phyloP scores from a whole-genome alignment of 345 rosid genomes.

The Rhizophora mangle region DNA sequence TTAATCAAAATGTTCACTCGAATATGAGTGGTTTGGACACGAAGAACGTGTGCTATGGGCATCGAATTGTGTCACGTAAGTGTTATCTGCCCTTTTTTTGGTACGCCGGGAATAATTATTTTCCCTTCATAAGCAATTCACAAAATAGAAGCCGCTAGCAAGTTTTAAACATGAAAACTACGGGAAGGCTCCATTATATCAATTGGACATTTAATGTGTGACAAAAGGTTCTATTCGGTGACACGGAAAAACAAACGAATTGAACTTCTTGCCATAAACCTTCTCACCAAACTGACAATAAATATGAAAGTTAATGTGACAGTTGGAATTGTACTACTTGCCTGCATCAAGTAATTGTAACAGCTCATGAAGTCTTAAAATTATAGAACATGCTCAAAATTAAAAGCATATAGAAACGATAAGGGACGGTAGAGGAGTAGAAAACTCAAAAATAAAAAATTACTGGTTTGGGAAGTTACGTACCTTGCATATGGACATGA shows the following conservation, averaged over 20 bases:
- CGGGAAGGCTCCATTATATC: no score
- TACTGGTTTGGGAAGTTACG: not conserved
- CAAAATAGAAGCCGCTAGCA: not conserved
- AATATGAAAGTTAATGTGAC: constrained; percentile 4
- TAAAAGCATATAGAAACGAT: no score
- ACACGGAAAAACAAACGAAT: not conserved
- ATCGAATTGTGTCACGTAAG: no score
- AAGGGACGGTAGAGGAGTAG: not conserved
- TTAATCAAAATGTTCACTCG: not conserved
- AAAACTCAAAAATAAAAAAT: not conserved
- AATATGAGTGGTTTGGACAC: constrained; percentile 18
- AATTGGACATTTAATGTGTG: no score
- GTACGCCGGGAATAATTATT: no score
- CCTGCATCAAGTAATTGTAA: no score
- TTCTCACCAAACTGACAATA: constrained; percentile 27
- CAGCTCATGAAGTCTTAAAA: not conserved
- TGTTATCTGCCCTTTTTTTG: no score
- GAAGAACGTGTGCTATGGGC: constrained; percentile 1
- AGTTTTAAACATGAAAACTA: not conserved
- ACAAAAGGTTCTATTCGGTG: no score
- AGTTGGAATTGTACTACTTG: not conserved
- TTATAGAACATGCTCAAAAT: not conserved
- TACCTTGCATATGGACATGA: constrained; percentile 95
- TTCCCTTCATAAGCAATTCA: not conserved
- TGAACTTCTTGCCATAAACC: constrained; percentile 14